Base-by-base conservation (phyloP, 345 rosid species). In the Triadica sebifera region DNA sequence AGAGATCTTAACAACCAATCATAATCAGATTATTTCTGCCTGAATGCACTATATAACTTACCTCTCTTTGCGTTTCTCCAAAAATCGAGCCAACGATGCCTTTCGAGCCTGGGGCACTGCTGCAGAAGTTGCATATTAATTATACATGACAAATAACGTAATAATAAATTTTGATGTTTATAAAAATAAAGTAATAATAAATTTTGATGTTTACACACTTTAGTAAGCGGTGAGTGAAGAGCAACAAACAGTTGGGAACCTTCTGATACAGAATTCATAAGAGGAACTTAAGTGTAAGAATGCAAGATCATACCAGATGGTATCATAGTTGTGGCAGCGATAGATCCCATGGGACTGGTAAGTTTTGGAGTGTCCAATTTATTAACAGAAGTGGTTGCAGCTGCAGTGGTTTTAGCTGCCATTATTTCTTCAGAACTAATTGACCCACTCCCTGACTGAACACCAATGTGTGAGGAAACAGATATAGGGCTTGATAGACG, bases 51-150 rank as follows among this genome's bases (percentile, higher is more conserved):
- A 39, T 12, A 7, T 5, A 47, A 38, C 81, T 53, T 63, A 91
- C 99, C 98, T 89, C 81, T 91, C 96, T 84, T 90, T 95, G 79
- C 99, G 96, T 86, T 91, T 93, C 91, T 93, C 98, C 85, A 95
- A 85, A 82, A 95, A 95, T 58, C 94, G 82, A 81, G 98, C 99
- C 86, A 95, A 80, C 15, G 99, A 95, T 47, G 97, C 99, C 87
- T 95, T 84, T 11, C 97, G 92, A 73, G 94, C 94, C 84, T 90
- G 98, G 37, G 99, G 98, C 66, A 93, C 87, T 78, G 86, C 83
- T 7, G 74, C 41, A 39, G 65, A 59, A 38, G 43, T 66, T 19
- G 67, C 25, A 56, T 41, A 45, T 57, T 50, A 71, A 50, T 67
- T 67, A 75, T 13, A 64, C 20, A 66, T 5, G 34, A 20, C 19